phyloP scores from a whole-genome alignment of 192 early-diverging fungal genomes.

The Spinellus fusiger region DNA sequence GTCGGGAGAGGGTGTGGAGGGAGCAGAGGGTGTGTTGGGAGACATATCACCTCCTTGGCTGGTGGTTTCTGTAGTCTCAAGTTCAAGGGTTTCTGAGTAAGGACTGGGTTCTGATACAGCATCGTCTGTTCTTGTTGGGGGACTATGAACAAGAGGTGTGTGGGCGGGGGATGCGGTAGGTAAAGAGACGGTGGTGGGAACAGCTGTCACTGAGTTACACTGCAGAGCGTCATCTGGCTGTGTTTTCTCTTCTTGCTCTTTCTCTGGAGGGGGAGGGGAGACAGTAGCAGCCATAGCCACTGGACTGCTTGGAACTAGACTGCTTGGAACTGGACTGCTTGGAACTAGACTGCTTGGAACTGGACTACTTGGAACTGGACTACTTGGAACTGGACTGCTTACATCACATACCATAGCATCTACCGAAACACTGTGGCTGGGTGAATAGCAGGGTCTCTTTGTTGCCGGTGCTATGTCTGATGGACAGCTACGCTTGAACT shows the following conservation, averaged over 20 bases:
- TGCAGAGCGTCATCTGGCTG: not conserved
- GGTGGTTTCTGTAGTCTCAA: not conserved
- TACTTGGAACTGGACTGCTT: too few relatives aligned
- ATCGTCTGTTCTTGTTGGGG: slow-evolving; percentile 6
- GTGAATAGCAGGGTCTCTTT: not conserved
- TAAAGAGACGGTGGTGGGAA: not conserved
- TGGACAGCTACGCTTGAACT: too few relatives aligned
- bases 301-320: too few relatives aligned
- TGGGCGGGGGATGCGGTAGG: too few relatives aligned
- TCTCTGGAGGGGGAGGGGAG: too few relatives aligned
- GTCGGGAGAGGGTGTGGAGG: slow-evolving; percentile 10
- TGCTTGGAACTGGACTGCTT: too few relatives aligned
- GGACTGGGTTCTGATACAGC: not conserved
- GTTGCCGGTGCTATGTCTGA: too few relatives aligned
- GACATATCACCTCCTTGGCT: slow-evolving; percentile 10
- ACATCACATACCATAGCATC: too few relatives aligned
- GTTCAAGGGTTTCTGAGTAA: not conserved
- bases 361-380: too few relatives aligned
- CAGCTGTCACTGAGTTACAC: not conserved
- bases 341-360: too few relatives aligned
- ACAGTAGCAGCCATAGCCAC: too few relatives aligned
- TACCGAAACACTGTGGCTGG: not conserved
- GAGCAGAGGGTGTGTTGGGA: slow-evolving; percentile 3
- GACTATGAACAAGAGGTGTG: not conserved
- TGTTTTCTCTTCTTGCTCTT: not conserved